Conservation (phyloP, 2,329 filamentous ascomycete species). For the Rachicladosporium sp. region DNA sequence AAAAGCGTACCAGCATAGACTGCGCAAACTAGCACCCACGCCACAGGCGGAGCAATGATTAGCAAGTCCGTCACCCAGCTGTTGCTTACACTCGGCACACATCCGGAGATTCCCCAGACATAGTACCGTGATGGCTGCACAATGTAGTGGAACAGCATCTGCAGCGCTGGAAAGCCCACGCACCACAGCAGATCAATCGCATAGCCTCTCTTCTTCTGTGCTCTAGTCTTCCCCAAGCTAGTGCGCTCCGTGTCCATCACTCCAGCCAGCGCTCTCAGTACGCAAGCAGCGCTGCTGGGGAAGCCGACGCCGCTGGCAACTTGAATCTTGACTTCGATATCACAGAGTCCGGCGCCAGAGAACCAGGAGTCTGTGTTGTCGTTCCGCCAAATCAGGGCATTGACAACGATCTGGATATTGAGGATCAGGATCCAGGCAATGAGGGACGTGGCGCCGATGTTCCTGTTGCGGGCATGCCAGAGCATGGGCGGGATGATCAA, state of each 20-base stretch:
- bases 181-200: slow-evolving; percentile 45
- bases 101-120: slow-evolving; percentile 48
- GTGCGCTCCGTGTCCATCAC: slow-evolving; percentile 49
- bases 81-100: slow-evolving; percentile 39
- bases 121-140: slow-evolving; percentile 48
- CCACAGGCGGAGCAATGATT: slow-evolving; percentile 42
- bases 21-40: slow-evolving; percentile 40
- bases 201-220: slow-evolving; percentile 34
- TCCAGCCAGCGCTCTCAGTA: slow-evolving; percentile 47
- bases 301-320: slow-evolving; percentile 41
- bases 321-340: slow-evolving; percentile 49
- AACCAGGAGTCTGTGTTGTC: slow-evolving; percentile 45
- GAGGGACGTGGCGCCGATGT: slow-evolving; percentile 46
- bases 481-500: slow-evolving; percentile 45
- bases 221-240: slow-evolving; percentile 37
- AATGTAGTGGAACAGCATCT: slow-evolving; percentile 46
- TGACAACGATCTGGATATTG: slow-evolving; percentile 48
- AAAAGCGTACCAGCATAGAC: slow-evolving; percentile 45
- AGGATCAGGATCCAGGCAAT: slow-evolving; percentile 44
- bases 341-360: slow-evolving; percentile 49
- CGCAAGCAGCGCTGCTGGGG: slow-evolving; percentile 41
- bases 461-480: slow-evolving; percentile 49
- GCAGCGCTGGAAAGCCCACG: slow-evolving; percentile 41
- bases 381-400: slow-evolving; percentile 52
- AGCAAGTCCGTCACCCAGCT: slow-evolving; percentile 48